Conservation (phyloP, 2,329 filamentous ascomycete genomes). For the Xylariaceae sp. region DNA sequence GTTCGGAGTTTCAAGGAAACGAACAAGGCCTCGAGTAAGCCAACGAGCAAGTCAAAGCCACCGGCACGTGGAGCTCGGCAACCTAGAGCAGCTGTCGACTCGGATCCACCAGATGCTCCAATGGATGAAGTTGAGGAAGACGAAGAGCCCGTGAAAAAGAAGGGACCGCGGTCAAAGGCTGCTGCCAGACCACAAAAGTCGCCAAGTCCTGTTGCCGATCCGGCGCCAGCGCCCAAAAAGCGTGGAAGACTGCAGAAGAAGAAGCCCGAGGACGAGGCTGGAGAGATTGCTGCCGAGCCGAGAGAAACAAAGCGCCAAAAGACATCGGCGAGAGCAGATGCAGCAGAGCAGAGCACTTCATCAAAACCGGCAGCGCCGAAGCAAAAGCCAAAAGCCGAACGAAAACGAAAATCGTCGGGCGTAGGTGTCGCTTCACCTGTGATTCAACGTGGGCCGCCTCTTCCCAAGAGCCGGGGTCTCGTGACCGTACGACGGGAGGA, state of each 20-base stretch:
- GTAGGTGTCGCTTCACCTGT: slow-evolving; percentile 42
- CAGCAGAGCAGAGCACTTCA: slow-evolving; percentile 19
- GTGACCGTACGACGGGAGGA: slow-evolving; percentile 47
- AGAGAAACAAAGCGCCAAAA: slow-evolving; percentile 27
- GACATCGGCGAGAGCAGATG: slow-evolving; percentile 17
- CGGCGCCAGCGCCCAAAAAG: slow-evolving; percentile 20
- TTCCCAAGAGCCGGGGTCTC: slow-evolving; percentile 51
- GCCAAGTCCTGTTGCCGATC: slow-evolving; percentile 9
- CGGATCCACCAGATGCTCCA: slow-evolving; percentile 18
- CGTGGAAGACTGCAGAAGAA: slow-evolving; percentile 23
- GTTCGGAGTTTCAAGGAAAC: slow-evolving; percentile 19
- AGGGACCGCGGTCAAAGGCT: slow-evolving; percentile 28
- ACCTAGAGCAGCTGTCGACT: slow-evolving; percentile 23
- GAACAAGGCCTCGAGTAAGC: slow-evolving; percentile 15
- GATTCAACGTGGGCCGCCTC: slow-evolving; percentile 50
- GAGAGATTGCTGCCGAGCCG: slow-evolving; percentile 21
- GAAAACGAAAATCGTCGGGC: slow-evolving; percentile 37
- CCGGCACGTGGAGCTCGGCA: slow-evolving; percentile 27
- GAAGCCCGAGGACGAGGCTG: slow-evolving; percentile 15
- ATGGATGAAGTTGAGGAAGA: slow-evolving; percentile 18
- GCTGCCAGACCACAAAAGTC: slow-evolving; percentile 15
- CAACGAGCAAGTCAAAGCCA: slow-evolving; percentile 23
- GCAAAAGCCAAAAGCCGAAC: slow-evolving; percentile 31
- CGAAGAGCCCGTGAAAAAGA: slow-evolving; percentile 25
- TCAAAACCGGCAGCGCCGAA: slow-evolving; percentile 24